These are phyloP conservation scores for Nitzschia sp. DNA, from an alignment of 108 stramenopile species.

Conservation along the genomic window DNA sequence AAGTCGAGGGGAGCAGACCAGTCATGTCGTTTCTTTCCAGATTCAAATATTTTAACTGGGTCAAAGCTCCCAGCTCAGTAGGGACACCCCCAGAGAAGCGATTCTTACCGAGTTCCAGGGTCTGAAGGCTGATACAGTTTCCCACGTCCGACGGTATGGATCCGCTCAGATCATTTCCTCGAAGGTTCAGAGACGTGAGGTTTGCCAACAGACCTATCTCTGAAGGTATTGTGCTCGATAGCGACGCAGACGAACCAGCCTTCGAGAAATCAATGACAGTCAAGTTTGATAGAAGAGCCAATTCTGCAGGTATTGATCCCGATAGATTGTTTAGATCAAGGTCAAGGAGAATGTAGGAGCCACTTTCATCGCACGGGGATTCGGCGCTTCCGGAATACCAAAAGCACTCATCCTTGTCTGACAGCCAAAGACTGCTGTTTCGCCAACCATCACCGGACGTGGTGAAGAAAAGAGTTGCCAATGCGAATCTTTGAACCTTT, in stretches of 20 bases:
- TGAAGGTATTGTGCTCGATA: slow-evolving; percentile 36
- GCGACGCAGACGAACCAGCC: neutral
- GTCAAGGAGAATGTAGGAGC: slow-evolving; percentile 13
- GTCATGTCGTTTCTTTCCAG: neutral
- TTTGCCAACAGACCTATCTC: slow-evolving; percentile 35
- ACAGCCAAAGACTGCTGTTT: slow-evolving; percentile 33
- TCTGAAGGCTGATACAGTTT: slow-evolving; percentile 23
- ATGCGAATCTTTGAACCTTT: slow-evolving; percentile 39
- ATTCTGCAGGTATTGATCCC: slow-evolving; percentile 35
- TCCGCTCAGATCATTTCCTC: slow-evolving; percentile 37
- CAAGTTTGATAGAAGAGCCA: slow-evolving; percentile 24
- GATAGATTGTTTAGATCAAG: slow-evolving; percentile 34
- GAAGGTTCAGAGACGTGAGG: slow-evolving; percentile 32
- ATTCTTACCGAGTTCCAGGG: slow-evolving; percentile 26
- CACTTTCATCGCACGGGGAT: slow-evolving; percentile 21
- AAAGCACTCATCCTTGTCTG: slow-evolving; percentile 31
- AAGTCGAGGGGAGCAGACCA: slow-evolving; percentile 32
- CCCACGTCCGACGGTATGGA: slow-evolving; percentile 41
- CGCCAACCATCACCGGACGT: slow-evolving; percentile 47
- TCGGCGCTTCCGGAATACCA: slow-evolving; percentile 37
- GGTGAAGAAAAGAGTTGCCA: slow-evolving; percentile 40
- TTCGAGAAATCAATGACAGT: slow-evolving; percentile 2
- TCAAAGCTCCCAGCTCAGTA: neutral
- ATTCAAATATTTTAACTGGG: neutral
- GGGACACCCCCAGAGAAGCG: slow-evolving; percentile 2